Base-by-base conservation (phyloP, 257 asterid genomes). In the Rhazya stricta region DNA sequence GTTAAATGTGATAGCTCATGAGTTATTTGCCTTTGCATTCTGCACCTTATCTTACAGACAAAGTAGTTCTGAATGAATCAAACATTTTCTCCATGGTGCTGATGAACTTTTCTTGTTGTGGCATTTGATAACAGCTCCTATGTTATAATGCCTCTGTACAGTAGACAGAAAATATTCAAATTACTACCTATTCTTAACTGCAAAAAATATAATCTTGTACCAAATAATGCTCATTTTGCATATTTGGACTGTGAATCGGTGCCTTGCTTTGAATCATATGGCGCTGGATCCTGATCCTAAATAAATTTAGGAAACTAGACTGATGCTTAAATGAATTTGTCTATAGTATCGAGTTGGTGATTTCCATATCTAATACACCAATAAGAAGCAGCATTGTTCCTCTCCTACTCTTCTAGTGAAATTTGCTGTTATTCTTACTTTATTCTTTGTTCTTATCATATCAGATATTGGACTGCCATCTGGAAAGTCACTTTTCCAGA, bases 401-500 rank as follows among this genome's bases (percentile, higher is more conserved):
- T 72, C 51, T 34, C 45, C 25, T 34, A 19, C 5, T 63, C 15
- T 19, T 32, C n/a, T 18, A 34, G 25, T 34, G 43, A 34, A 34
- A 32, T 63, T 16, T 76, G 36, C 13, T 76, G 63, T 58, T 75
- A 57, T 67, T 34, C 27, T 63, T 63, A 32, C 25, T 32, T 16
- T 65, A 23, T 37, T 62, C 25, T 34, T 76, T 70, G 74, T 56
- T 15, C 70, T 32, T 74, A 66, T 74, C 66, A 70, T 80, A 75
- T 72, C 78, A 94, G 99, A 92, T 78, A 92, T 94, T 76, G 97
- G 97, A 71, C 97, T 94, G 80, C 97, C 99, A 76, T 94, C 99
- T 76, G 97, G 97, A 53, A 94, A 94, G 84, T 92, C 99, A 73
- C 96, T 94, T 80, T 94, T 92, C 89, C 99, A 92, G 79, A 87